Evolutionary conservation across 1,139 yeast species (phyloP), one percentile per base, ranked within the genome.

Genomic region (Starmera stellimalicola): DNA sequence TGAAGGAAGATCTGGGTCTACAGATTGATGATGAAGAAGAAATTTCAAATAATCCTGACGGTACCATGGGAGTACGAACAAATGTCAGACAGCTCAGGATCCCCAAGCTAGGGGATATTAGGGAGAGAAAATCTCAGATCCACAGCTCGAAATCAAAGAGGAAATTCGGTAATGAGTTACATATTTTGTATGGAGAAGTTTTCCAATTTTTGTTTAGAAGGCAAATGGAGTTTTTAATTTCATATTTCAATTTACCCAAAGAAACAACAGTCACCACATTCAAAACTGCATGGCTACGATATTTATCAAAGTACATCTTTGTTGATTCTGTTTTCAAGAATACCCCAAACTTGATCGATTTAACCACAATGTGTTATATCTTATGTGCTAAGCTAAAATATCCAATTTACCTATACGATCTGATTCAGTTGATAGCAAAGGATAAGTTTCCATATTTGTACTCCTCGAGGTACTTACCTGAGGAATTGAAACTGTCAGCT

Each of bases 21-120:
- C 94, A 85, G 53, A 66, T 73, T 45, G 79, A 80, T 42, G 88
- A 81, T 48, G 95, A 82, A 29, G 85, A n/a, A n/a, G n/a, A n/a
- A n/a, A n/a, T n/a, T n/a, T n/a, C n/a, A n/a, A n/a, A n/a, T n/a
- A n/a, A n/a, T n/a, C n/a, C n/a, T n/a, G n/a, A n/a, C n/a, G n/a
- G n/a, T n/a, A n/a, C n/a, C n/a, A n/a, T n/a, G n/a, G n/a, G n/a
- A n/a, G n/a, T n/a, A n/a, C n/a, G n/a, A n/a, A n/a, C n/a, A n/a
- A n/a, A n/a, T n/a, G n/a, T n/a, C n/a, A n/a, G n/a, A n/a, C n/a
- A n/a, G n/a, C n/a, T n/a, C n/a, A n/a, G n/a, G n/a, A n/a, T n/a
- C n/a, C n/a, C n/a, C n/a, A n/a, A n/a, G n/a, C n/a, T n/a, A n/a
- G n/a, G n/a, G n/a, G n/a, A n/a, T n/a, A n/a, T n/a, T n/a, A n/a